phyloP scores from a whole-genome alignment of 805 yeast species.

The Starmerella kuoi region DNA sequence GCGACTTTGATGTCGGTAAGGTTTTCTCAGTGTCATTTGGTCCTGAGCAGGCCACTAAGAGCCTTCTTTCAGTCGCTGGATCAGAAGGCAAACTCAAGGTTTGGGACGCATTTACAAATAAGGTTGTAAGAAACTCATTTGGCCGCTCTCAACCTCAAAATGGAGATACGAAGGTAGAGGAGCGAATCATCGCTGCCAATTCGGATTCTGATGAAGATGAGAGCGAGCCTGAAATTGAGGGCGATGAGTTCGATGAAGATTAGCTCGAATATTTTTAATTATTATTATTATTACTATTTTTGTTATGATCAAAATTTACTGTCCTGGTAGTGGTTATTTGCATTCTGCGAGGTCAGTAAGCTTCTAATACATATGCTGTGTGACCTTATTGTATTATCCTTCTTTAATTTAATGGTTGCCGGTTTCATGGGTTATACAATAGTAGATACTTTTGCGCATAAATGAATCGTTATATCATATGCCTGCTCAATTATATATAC shows the following conservation, averaged over 20 bases:
- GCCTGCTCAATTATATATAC: too few relatives aligned
- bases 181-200: constrained; percentile 15
- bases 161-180: constrained; percentile 6
- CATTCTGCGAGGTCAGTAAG: too few relatives aligned
- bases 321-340: too few relatives aligned
- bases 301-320: background rate
- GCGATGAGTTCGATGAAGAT: constrained; percentile 8
- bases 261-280: too few relatives aligned
- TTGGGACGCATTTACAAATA: constrained; percentile 84
- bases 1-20: constrained; percentile 91
- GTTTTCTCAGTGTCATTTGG: constrained; percentile 76
- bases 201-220: constrained; percentile 17
- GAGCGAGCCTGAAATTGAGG: constrained; percentile 15
- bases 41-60: constrained; percentile 74
- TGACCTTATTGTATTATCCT: too few relatives aligned
- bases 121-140: constrained; percentile 61
- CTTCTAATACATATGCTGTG: too few relatives aligned
- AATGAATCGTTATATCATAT: too few relatives aligned
- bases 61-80: constrained; percentile 79
- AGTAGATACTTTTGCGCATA: too few relatives aligned
- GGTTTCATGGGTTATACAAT: too few relatives aligned
- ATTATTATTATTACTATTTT: too few relatives aligned
- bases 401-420: too few relatives aligned
- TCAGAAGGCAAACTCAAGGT: constrained; percentile 70
- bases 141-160: constrained; percentile 27